A percentile compares a stretch with the other conserved stretches of the same genome.
Conservation (phyloP, 495 filamentous ascomycete species). For the Amniculicola lignicola region DNA sequence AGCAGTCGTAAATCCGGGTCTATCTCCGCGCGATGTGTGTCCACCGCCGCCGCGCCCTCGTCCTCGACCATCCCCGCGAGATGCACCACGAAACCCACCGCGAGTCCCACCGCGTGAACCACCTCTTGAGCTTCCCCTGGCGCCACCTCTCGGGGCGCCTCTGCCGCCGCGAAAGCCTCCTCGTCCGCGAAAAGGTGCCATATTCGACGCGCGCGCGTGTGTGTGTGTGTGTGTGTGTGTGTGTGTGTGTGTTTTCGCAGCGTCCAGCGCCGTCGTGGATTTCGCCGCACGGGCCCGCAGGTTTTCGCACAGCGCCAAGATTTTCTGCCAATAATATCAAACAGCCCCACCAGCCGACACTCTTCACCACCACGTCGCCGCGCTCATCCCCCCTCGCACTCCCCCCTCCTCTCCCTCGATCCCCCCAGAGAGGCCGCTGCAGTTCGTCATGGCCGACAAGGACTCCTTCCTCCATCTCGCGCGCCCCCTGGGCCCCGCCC, state of each 20-base stretch:
- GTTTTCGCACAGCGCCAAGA: conserved; percentile 26
- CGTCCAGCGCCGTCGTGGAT: conserved; percentile 1
- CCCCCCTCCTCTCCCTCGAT: background rate
- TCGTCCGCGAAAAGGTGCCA: conserved; percentile 29
- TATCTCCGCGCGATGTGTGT: conserved; percentile 25
- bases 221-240: conserved; percentile 3
- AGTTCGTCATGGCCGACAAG: conserved; percentile 71
- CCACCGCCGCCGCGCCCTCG: conserved; percentile 33
- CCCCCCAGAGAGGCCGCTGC: background rate
- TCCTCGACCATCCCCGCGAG: conserved; percentile 13
- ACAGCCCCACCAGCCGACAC: conserved; percentile 12
- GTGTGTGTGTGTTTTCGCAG: background rate
- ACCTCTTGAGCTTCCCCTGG: no score
- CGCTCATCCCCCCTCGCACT: background rate
- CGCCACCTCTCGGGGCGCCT: no score
- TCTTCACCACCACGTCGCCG: conserved; percentile 3
- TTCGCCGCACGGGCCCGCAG: conserved; percentile 19
- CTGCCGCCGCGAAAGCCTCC: no score
- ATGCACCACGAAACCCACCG: no score
- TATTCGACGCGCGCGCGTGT: conserved; percentile 8
- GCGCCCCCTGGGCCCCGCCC: conserved; percentile 78
- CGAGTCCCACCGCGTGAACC: conserved; percentile 19
- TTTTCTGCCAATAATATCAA: conserved; percentile 28
- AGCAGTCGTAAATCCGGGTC: conserved; percentile 20
- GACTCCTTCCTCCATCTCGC: conserved; percentile 92